A percentile compares a stretch with the other conserved stretches of the same genome.
phyloP scores from a whole-genome alignment of 768 basidiomycete species.

The Arthromyces matolae region DNA sequence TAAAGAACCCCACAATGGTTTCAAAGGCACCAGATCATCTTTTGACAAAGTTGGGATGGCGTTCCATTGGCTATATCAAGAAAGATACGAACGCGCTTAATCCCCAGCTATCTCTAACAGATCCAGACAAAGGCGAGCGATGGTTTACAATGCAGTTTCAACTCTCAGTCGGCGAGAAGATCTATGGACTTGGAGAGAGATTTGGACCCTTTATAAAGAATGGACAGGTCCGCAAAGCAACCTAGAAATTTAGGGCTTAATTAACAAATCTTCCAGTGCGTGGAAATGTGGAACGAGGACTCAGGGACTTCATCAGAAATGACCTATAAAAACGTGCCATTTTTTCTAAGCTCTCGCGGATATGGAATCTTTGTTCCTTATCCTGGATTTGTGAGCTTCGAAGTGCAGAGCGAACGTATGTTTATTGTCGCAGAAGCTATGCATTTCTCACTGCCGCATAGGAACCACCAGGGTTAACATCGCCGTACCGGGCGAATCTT shows the following conservation, averaged over 20 bases:
- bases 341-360: constrained; percentile 36
- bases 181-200: constrained; percentile 45
- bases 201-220: constrained; percentile 48
- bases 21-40: constrained; percentile 18
- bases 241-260: neutral
- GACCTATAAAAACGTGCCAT: constrained; percentile 35
- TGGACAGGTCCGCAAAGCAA: constrained; percentile 28
- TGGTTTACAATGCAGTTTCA: constrained; percentile 34
- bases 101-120: constrained; percentile 18
- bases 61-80: constrained; percentile 29
- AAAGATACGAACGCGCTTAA: constrained; percentile 18
- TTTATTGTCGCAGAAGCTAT: constrained; percentile 16
- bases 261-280: constrained; percentile 13
- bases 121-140: constrained; percentile 22
- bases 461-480: constrained; percentile 28
- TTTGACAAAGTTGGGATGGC: constrained; percentile 29
- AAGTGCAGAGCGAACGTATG: constrained; percentile 39
- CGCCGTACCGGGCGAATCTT: constrained; percentile 35
- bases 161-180: constrained; percentile 38
- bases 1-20: constrained; percentile 19
- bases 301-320: constrained; percentile 38
- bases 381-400: constrained; percentile 44
- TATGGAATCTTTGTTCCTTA: constrained; percentile 47
- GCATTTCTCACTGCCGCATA: neutral
- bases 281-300: constrained; percentile 45